phyloP scores from a whole-genome alignment of 2,329 filamentous ascomycete genomes.

The Neopestalotiopsis sp. region DNA sequence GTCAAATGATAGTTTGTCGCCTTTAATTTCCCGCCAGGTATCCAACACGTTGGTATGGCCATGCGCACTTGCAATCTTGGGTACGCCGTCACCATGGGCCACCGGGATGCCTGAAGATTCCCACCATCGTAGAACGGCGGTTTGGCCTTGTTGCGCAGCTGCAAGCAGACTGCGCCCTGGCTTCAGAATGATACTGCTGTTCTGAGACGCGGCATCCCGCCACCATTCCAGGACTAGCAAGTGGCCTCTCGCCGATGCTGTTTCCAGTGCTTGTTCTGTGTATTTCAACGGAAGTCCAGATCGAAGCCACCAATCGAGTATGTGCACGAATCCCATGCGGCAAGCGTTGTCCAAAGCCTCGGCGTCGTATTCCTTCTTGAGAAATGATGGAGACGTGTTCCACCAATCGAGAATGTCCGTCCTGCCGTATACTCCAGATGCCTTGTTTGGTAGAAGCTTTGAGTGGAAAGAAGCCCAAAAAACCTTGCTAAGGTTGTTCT shows the following conservation, averaged over 20 bases:
- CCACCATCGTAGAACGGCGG: constrained; percentile 86
- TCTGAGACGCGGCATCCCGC: constrained; percentile 71
- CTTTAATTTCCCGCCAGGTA: constrained; percentile 78
- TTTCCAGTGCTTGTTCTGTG: constrained; percentile 85
- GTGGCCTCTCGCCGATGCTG: constrained; percentile 83
- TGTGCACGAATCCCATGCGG: constrained; percentile 80
- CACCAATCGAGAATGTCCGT: constrained; percentile 90
- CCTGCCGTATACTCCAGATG: constrained; percentile 84
- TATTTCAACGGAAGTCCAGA: constrained; percentile 80
- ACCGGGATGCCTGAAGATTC: constrained; percentile 80
- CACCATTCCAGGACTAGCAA: constrained; percentile 93
- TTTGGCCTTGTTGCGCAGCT: constrained; percentile 82
- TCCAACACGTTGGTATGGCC: constrained; percentile 85
- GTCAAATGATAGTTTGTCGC: constrained; percentile 77
- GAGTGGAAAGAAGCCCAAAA: constrained; percentile 84
- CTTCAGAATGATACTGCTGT: constrained; percentile 68
- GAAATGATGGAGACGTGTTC: constrained; percentile 81
- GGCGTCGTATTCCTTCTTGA: constrained; percentile 83
- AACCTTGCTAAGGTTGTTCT: constrained; percentile 69
- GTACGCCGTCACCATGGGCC: constrained; percentile 80
- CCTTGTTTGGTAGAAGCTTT: constrained; percentile 84
- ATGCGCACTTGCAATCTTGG: constrained; percentile 83
- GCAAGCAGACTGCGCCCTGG: constrained; percentile 85
- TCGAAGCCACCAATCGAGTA: constrained; percentile 91
- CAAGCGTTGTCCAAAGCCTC: constrained; percentile 90